These are phyloP conservation scores for Yamadazyma sp. DNA, from an alignment of 1,139 yeast genomes.

Conservation along the genomic window DNA sequence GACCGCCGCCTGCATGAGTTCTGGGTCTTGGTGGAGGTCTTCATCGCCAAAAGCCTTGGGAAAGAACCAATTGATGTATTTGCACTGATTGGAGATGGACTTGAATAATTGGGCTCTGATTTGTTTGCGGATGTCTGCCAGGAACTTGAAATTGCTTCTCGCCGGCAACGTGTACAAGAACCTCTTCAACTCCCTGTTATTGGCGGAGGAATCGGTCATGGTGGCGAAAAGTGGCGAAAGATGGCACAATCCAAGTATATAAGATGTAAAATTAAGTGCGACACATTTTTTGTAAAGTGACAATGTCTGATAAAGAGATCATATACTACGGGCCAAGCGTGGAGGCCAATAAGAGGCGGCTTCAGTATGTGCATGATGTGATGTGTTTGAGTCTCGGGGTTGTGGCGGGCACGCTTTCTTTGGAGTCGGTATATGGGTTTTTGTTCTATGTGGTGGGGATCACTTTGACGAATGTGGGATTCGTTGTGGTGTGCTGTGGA, in stretches of 20 bases:
- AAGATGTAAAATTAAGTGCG: too few species aligned
- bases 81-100: slow-evolving; percentile 52
- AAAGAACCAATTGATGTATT: slow-evolving; percentile 49
- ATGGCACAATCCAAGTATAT: not conserved
- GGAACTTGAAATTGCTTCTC: slow-evolving; percentile 35
- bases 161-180: slow-evolving; percentile 36
- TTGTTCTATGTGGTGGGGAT: slow-evolving; percentile 55
- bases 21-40: slow-evolving; percentile 6
- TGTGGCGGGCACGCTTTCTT: slow-evolving; percentile 68
- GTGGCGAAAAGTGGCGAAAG: not conserved
- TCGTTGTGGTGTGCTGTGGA: slow-evolving; percentile 42
- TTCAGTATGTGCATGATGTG: slow-evolving; percentile 60
- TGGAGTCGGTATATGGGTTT: slow-evolving; percentile 67
- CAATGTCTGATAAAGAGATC: slow-evolving; percentile 14
- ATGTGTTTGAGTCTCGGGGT: slow-evolving; percentile 67
- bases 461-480: slow-evolving; percentile 41
- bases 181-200: slow-evolving; percentile 18
- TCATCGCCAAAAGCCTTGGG: slow-evolving; percentile 31
- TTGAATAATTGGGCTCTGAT: slow-evolving; percentile 52
- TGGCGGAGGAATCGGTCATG: not conserved
- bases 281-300: too few species aligned
- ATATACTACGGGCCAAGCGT: slow-evolving; percentile 24
- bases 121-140: slow-evolving; percentile 32
- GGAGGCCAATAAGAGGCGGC: slow-evolving; percentile 36
- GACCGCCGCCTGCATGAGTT: slow-evolving; percentile 6